Conservation (phyloP, 2,329 filamentous ascomycete genomes). For the Fusarium pininemorale region DNA sequence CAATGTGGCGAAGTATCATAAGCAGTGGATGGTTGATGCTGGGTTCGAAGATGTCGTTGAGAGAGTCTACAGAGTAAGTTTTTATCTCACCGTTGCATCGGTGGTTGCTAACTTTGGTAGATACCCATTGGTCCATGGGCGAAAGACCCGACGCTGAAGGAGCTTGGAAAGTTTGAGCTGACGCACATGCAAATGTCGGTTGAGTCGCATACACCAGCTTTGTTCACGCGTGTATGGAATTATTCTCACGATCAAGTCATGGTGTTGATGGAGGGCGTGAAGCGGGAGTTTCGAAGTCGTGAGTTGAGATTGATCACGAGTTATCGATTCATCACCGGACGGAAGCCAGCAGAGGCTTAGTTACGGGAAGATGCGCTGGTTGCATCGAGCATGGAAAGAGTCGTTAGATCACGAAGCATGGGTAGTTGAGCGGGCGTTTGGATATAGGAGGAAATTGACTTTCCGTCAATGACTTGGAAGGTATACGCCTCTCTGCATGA, state of each 20-base stretch:
- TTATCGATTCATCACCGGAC: conserved; percentile 35
- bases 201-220: conserved; percentile 52
- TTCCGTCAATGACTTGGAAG: not conserved
- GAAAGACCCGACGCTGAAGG: conserved; percentile 49
- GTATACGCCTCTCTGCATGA: not conserved
- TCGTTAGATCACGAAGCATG: not conserved
- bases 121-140: conserved; percentile 53
- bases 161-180: conserved; percentile 49
- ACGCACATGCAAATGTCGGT: conserved; percentile 55
- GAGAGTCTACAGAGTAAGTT: conserved; percentile 21
- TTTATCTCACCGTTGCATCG: rapidly evolving
- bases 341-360: not conserved
- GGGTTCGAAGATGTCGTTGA: conserved; percentile 49
- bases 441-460: not conserved
- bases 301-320: conserved; percentile 34
- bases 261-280: conserved; percentile 57
- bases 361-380: not conserved
- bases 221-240: conserved; percentile 51
- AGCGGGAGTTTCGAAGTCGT: conserved; percentile 53
- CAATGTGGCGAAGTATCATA: conserved; percentile 50
- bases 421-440: not conserved
- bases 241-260: conserved; percentile 53
- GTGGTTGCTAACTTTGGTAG: conserved; percentile 19
- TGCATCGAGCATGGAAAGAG: not conserved
- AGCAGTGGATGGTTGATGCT: conserved; percentile 51